Base-by-base conservation (phyloP, 495 filamentous ascomycete species). In the Mytilinidion resinicola region DNA sequence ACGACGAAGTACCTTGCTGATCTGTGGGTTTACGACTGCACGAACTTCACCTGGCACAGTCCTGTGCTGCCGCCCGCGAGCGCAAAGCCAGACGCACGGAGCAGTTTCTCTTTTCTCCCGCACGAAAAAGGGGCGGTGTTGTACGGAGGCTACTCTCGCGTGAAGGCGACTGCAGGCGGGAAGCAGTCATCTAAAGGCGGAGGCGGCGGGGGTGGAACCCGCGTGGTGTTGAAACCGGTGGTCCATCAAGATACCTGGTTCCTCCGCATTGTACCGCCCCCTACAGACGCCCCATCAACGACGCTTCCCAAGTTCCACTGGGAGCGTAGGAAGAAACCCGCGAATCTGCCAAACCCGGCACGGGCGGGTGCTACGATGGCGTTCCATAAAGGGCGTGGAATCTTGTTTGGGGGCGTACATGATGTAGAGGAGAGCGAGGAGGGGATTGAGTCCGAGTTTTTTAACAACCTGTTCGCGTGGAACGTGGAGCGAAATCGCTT, bases 221-320 rank as follows among this genome's bases (percentile, higher is more conserved):
- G 82, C 49, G 85, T 84, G 69, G 77, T 86, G n/a, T 72, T 95
- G 53, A 90, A 87, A 59, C 90, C 92, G 1, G 78, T 90, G 72
- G 78, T 97, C 30, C 90, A 98, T 68, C 87, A 95, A 68, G 93
- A 98, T 69, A 91, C 89, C 48, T 98, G 91, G 84, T 91, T 91
- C 71, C 77, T 98, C 3, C 81, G 89, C 20, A 87, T 98, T 68
- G 85, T 81, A 2, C 85, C 83, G 9, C 88, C 90, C 9, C 70
- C 74, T 1, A 48, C 83, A 1, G 88, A 90, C 48, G 78, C 82
- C 0, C 73, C 84, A 1, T 55, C 80, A 1, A 78, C 77, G 44
- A 73, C 87, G 1, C 76, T 80, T 1, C 87, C 91, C 17, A 81
- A 77, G 17, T 80, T 95, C 15, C 81, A 89, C 37, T 98, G 93